phyloP scores from a whole-genome alignment of 2,329 filamentous ascomycete species.

The Fusarium nodosum region DNA sequence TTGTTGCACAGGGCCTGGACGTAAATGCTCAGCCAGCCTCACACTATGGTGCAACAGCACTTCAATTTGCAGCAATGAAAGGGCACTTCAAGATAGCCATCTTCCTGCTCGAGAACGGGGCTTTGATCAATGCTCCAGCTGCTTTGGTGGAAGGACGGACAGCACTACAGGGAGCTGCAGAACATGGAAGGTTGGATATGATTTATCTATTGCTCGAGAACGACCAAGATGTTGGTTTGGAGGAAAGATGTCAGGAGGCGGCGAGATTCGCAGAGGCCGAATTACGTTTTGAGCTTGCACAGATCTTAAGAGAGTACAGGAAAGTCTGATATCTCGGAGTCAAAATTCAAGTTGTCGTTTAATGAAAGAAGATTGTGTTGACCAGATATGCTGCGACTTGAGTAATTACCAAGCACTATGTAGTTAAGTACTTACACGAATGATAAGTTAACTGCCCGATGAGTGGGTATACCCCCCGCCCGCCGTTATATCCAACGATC shows the following conservation, averaged over 20 bases:
- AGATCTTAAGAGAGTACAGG: background rate
- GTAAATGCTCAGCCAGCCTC: background rate
- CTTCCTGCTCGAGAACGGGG: background rate
- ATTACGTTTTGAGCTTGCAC: constrained; percentile 3
- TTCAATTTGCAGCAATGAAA: background rate
- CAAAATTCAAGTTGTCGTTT: background rate
- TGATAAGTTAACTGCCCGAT: background rate
- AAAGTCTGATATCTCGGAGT: background rate
- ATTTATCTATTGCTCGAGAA: constrained; percentile 3
- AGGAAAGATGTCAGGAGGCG: background rate
- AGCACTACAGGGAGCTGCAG: background rate
- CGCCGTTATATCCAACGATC: constrained; percentile 16
- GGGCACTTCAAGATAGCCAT: background rate
- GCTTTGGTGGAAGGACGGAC: background rate
- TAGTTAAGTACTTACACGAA: background rate
- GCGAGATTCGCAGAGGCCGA: background rate
- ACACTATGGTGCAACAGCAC: background rate
- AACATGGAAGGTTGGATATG: background rate
- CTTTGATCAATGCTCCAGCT: background rate
- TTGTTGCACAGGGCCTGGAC: background rate
- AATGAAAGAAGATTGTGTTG: background rate
- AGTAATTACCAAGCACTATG: background rate
- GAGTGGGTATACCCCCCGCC: background rate
- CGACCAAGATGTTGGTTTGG: constrained; percentile 1
- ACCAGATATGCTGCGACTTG: background rate